Base-by-base conservation (phyloP, 2,329 filamentous ascomycete genomes). In the Fusarium tricinctum region DNA sequence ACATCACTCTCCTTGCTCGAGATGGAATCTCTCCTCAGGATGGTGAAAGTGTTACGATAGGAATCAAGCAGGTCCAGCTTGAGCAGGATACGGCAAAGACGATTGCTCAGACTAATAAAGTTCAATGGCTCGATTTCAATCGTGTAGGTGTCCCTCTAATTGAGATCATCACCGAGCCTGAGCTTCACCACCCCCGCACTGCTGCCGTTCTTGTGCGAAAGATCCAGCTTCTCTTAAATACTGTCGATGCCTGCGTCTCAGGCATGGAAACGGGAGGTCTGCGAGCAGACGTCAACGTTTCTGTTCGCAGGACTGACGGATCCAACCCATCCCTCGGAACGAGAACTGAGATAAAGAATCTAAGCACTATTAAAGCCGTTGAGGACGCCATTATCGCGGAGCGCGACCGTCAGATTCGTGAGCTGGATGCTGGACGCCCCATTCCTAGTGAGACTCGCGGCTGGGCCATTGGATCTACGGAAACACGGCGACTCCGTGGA, bases 41-140 rank as follows among this genome's bases (percentile, higher is more conserved):
- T 72, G 91, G 91, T 1, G 84, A 90, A 19, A 81, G 84, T n/a
- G 80, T 97, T 20, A 84, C 82, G 1, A 86, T 99, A 49, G 90
- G 92, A 30, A 97, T 99, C 75, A 92, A 96, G 78, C 96, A 98
- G 79, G 87, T 99, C 10, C 96, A 99, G 80, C 90, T 99, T 83
- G 96, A 99, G 81, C 96, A 99, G 80, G 96, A 99, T 78, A 98
- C 96, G 1, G 96, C 94, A 70, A 98, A 98, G 80, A 97, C 95
- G 1, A 86, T 94, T 39, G 90, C 92, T 28, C 90, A 95, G 71
- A 88, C 91, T 2, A 89, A 88, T 14, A 89, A 87, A 14, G 87
- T 87, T 7, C 89, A 94, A 69, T 90, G 97, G 76, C 85, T 99
- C 26, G 96, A 99, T 77, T 94, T 97, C 80, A 98, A 98, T 77